These are phyloP conservation scores for Fusarium lateritium DNA, from an alignment of 2,329 filamentous ascomycete genomes.

Conservation along the genomic window DNA sequence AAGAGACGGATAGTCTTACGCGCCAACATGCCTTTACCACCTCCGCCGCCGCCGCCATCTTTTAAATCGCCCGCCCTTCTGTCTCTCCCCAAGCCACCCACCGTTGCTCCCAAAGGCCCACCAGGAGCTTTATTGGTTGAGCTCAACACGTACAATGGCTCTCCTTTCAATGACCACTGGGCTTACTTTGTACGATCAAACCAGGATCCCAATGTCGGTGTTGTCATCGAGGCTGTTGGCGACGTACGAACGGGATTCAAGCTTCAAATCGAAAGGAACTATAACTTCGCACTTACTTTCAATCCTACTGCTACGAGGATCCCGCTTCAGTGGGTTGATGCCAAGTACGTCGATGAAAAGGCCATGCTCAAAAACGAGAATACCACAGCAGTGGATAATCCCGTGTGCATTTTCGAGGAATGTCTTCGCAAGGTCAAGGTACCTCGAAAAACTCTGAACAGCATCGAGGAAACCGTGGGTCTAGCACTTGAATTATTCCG, in stretches of 20 bases:
- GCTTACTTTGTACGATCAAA: not conserved
- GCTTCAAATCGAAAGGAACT: not conserved
- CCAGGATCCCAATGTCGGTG: not conserved
- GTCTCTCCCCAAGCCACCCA: not conserved
- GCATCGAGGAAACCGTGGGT: fast-evolving
- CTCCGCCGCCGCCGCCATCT: not conserved
- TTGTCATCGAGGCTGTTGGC: not conserved
- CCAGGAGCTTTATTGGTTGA: not conserved
- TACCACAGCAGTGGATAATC: fast-evolving
- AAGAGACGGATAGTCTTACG: not conserved
- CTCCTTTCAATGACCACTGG: not conserved
- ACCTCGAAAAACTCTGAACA: not conserved
- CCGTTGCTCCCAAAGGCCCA: not conserved
- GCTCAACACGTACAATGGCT: not conserved
- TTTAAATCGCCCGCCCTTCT: not conserved
- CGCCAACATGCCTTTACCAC: not conserved
- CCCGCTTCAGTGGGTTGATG: not conserved
- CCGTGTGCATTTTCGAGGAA: not conserved
- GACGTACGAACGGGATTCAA: not conserved
- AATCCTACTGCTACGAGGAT: not conserved
- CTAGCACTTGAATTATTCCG: too few species aligned
- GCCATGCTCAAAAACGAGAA: not conserved
- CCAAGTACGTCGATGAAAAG: fast-evolving
- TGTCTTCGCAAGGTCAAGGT: not conserved
- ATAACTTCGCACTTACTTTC: not conserved